Base-by-base conservation (phyloP, 1,284 basidiomycete species). In the Apiotrichum porosum region DNA sequence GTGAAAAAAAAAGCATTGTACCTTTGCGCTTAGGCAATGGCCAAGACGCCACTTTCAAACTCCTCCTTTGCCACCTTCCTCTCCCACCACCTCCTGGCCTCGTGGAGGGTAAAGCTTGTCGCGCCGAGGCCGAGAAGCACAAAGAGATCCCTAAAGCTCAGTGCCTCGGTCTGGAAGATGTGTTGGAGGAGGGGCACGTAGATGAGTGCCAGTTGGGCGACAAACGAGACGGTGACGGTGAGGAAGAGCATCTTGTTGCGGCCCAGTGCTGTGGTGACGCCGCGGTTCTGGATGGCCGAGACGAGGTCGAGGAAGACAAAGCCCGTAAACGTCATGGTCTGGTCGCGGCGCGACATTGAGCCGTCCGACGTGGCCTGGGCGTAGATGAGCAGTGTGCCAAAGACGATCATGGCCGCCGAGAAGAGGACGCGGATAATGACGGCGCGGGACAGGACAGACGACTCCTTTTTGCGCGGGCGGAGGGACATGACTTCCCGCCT, bases 241-340 rank as follows among this genome's bases (percentile, higher is more conserved):
- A 83, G 77, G 49, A 93, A 75, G 48, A 97, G 79, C 88, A 97
- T 94, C 60, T 80, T 79, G 77, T 98, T 98, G 61, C 85, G 82
- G 49, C 80, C 77, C 21, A 91, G 65, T 9, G 82, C 81, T 58
- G 86, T 89, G 18, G 84, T 83, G 9, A 95, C 79, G 9, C 92
- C 91, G 37, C 94, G 85, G 71, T 91, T 95, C 71, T 97, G 94
- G 17, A 97, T 73, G 0, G 94, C 94, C 19, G 90, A 94, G 2
- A 91, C 87, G 33, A 98, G 82, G 73, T 97, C 94, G 51, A 98
- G 83, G 77, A 97, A 88, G 49, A 98, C 94, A 73, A 97, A 97
- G 66, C 83, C 86, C 15, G 91, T 89, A 71, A 98, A 98, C 4
- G 93, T 97, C 91, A 93, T 62, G 0, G 93, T 95, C 70, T 95